A percentile compares a stretch with the other conserved stretches of the same genome.
Evolutionary conservation across 768 basidiomycete genomes (phyloP).

Genomic region (Suillus discolor): DNA sequence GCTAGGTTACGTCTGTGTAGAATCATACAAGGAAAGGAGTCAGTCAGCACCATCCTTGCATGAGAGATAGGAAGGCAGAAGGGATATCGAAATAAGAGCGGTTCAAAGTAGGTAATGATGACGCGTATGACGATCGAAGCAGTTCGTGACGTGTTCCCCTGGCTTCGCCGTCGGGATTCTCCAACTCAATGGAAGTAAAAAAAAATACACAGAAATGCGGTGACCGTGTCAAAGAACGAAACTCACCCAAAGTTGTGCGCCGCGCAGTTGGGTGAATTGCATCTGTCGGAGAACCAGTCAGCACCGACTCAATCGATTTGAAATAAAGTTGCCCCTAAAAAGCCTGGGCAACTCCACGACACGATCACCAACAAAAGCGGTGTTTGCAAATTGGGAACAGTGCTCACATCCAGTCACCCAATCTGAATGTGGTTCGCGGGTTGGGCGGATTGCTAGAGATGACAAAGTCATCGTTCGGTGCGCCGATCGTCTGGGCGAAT

Average conservation of each 20-base stretch:
- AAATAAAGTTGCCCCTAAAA: conserved; percentile 18
- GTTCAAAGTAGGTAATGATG: conserved; percentile 22
- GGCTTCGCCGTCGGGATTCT: neutral
- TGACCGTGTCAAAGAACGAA: conserved; percentile 9
- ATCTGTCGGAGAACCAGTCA: conserved; percentile 46
- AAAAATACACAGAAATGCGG: neutral
- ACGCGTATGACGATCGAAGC: conserved; percentile 17
- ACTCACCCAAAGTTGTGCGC: conserved; percentile 88
- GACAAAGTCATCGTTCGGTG: conserved; percentile 45
- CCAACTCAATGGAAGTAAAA: neutral
- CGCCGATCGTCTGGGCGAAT: neutral
- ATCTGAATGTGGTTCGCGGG: conserved; percentile 63
- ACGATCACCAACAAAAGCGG: conserved; percentile 9
- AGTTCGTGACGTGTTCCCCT: neutral
- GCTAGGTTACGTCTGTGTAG: conserved; percentile 69
- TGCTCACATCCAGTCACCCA: conserved; percentile 79
- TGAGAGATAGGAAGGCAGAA: conserved; percentile 15
- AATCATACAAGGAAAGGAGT: conserved; percentile 51
- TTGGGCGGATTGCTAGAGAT: conserved; percentile 75
- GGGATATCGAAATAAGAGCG: conserved; percentile 33
- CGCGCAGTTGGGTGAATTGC: conserved; percentile 66
- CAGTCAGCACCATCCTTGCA: conserved; percentile 43
- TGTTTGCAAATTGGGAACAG: conserved; percentile 6
- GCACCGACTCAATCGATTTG: conserved; percentile 20
- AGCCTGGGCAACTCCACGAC: conserved; percentile 3